A percentile compares a stretch with the other conserved stretches of the same genome.
Conservation (phyloP, 176 grass and related monocot genomes). For the Carex littledalei region DNA sequence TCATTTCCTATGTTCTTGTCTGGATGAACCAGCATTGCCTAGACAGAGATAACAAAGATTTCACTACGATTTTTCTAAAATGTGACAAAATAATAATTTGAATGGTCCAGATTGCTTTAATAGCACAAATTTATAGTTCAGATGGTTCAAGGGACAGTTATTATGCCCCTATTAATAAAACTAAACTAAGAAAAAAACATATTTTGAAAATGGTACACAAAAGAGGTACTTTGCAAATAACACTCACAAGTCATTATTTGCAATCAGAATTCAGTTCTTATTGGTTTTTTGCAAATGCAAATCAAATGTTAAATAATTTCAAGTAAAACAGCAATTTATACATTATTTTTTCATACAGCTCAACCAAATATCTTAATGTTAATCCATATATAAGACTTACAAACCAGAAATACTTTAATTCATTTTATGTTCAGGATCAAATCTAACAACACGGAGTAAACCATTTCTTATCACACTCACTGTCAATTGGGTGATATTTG, state of each 20-base stretch:
- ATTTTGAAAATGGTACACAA: neutral
- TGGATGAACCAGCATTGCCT: slow-evolving; percentile 99
- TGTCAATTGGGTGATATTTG: neutral
- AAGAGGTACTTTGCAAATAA: neutral
- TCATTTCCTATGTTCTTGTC: slow-evolving; percentile 99
- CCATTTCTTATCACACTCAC: neutral
- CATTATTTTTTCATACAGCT: neutral
- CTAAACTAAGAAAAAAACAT: neutral
- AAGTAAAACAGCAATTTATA: neutral
- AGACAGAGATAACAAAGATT: slow-evolving; percentile 43
- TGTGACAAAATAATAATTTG: neutral
- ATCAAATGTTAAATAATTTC: neutral
- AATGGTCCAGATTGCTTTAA: neutral
- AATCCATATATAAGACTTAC: neutral
- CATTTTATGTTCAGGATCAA: neutral
- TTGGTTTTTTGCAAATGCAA: neutral
- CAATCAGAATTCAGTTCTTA: neutral
- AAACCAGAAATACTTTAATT: neutral
- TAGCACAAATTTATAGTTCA: neutral
- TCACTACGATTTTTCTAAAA: slow-evolving; percentile 13
- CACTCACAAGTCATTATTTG: neutral
- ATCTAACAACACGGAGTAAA: neutral
- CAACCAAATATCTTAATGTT: neutral
- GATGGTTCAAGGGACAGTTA: neutral
- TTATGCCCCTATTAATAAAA: neutral